Evolutionary conservation across 441 rosid genomes (phyloP).

Genomic region (Populus hybrid): DNA sequence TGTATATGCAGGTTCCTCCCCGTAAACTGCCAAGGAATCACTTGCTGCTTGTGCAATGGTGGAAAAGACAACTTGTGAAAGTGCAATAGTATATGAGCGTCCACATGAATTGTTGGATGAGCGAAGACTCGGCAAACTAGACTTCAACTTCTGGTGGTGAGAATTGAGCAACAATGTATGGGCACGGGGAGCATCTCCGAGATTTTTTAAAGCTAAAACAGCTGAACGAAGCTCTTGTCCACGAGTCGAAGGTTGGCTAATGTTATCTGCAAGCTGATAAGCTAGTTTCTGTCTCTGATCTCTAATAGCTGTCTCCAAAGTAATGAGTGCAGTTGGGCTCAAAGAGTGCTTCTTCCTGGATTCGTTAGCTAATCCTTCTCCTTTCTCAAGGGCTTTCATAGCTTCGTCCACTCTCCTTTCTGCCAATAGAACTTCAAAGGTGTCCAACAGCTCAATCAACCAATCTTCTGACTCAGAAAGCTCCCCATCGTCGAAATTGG

Average conservation of each 20-base stretch:
- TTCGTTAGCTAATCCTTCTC: conserved; percentile 51
- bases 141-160: conserved; percentile 48
- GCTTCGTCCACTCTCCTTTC: conserved; percentile 86
- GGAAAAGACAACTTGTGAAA: conserved; percentile 82
- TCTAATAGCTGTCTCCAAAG: conserved; percentile 48
- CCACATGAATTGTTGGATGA: conserved; percentile 57
- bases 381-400: conserved; percentile 70
- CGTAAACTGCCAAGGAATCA: conserved; percentile 76
- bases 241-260: conserved; percentile 64
- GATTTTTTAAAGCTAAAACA: conserved; percentile 68
- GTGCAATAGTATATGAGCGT: conserved; percentile 60
- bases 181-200: conserved; percentile 82
- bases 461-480: conserved; percentile 59
- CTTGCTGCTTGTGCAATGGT: conserved; percentile 79
- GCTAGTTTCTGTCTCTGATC: conserved; percentile 67
- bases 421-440: conserved; percentile 77
- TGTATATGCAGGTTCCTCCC: conserved; percentile 75
- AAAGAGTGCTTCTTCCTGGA: conserved; percentile 39
- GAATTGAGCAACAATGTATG: conserved; percentile 73
- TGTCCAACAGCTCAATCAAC: conserved; percentile 59
- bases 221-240: conserved; percentile 72
- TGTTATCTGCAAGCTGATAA: conserved; percentile 74
- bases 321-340: conserved; percentile 36
- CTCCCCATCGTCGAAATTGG: conserved; percentile 39
- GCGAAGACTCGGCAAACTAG: conserved; percentile 52